Evolutionary conservation across 768 basidiomycete species (phyloP), one percentile per base, ranked within the genome.

Genomic region (Lactarius indigo): DNA sequence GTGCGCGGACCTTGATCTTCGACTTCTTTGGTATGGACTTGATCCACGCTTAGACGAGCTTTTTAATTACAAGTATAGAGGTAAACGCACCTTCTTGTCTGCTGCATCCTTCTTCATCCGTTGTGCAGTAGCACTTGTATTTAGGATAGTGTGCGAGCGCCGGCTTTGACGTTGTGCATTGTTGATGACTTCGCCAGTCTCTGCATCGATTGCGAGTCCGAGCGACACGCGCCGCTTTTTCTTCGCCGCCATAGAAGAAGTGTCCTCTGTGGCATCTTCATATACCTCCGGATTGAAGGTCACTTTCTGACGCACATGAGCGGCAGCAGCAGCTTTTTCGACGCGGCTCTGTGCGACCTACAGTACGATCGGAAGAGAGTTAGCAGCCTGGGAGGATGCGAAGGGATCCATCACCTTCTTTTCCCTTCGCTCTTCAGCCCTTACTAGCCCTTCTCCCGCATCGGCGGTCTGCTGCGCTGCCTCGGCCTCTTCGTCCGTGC

Each of bases 111-210:
- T 90, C 61, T 87, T 78, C 66, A 87, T 78, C n/a, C 89, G 79
- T 61, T 78, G 84, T 37, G 83, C 86, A 3, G 88, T 88, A 5
- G 84, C 87, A 6, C 86, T 84, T 0, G 88, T 90, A 69, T 86
- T 91, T 71, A 86, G 77, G n/a, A 91, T 74, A 0, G 92, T 92
- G 67, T 89, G 84, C 63, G 80, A 82, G 41, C 91, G 82, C 71
- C 83, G 79, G 72, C 90, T 92, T 44, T 88, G 84, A 63, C 88
- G 70, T 56, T 74, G 75, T 23, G 69, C 73, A 50, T 72, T 75
- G 33, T 78, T 78, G 13, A 87, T 75, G 2, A 85, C 78, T 68
- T 89, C 83, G 1, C 87, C 87, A 0, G 87, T 89, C 71, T 86
- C 85, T 6, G 83, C 85, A 72, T 89, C 79, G 23, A 87, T 78